Evolutionary conservation across 2,329 filamentous ascomycete species (phyloP).

Genomic region (Tolypocladium album): DNA sequence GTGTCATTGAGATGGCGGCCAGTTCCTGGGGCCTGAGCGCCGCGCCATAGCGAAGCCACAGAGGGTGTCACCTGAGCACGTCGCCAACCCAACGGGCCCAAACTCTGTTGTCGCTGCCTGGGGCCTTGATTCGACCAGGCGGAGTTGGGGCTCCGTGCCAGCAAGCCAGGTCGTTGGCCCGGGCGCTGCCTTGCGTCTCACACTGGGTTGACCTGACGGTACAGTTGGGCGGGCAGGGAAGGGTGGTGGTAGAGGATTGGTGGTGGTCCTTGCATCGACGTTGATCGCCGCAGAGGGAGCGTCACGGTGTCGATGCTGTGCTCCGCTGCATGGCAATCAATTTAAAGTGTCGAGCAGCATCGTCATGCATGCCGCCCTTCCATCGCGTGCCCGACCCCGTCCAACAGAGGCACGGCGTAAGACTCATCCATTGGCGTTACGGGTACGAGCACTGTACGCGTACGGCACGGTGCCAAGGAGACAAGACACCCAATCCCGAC

Average conservation of each 20-base stretch:
- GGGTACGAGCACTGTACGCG: too few species aligned
- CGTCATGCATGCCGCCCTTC: not conserved
- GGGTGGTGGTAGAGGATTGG: too few species aligned
- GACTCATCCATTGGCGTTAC: not conserved
- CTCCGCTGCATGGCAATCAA: not conserved
- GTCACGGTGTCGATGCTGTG: not conserved
- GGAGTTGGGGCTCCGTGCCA: not conserved
- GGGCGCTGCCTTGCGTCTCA: not conserved
- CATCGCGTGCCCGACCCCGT: not conserved
- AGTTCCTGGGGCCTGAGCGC: not conserved
- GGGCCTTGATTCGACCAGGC: not conserved
- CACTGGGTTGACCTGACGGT: too few species aligned
- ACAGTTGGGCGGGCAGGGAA: too few species aligned
- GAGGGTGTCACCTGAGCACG: not conserved
- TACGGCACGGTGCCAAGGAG: not conserved
- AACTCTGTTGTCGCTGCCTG: not conserved
- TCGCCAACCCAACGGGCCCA: not conserved
- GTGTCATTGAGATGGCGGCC: not conserved
- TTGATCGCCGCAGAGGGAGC: not conserved
- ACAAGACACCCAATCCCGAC: too few species aligned
- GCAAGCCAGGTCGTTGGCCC: not conserved
- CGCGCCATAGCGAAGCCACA: not conserved
- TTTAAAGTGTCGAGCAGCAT: not conserved
- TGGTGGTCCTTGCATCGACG: not conserved
- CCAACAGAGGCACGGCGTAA: not conserved